Conservation (phyloP, 257 asterid species). For the Nicotiana paniculata region DNA sequence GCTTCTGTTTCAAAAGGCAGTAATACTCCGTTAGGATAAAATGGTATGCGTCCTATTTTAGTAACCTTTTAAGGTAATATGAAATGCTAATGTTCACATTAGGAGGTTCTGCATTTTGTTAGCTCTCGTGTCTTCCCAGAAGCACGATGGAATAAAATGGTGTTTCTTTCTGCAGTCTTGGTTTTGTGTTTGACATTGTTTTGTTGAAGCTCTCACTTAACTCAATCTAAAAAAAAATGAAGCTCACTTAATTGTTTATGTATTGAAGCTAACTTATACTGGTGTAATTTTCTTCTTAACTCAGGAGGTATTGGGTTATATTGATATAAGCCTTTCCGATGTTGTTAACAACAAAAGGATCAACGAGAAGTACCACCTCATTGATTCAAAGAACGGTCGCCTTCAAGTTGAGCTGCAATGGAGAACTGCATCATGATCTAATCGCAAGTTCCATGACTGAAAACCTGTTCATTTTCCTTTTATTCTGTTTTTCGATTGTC, state of each 20-base stretch:
- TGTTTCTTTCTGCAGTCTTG: background rate
- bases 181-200: background rate
- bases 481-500: background rate
- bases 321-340: constrained; percentile 38
- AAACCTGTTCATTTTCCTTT: background rate
- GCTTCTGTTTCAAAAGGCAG: background rate
- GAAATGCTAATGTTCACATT: background rate
- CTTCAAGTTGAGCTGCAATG: constrained; percentile 42
- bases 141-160: background rate
- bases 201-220: background rate
- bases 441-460: background rate
- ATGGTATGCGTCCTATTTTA: background rate
- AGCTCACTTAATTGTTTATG: background rate
- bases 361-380: constrained; percentile 42
- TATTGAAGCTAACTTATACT: too few species aligned
- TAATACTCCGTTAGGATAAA: background rate
- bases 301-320: constrained; percentile 39
- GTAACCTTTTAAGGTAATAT: background rate
- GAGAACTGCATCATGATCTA: constrained; percentile 28
- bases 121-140: background rate
- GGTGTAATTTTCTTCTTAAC: background rate
- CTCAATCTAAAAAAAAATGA: too few species aligned
- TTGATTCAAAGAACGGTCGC: constrained; percentile 41
- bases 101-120: background rate
- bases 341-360: constrained; percentile 43